These are phyloP conservation scores for Aureobasidium sp. DNA, from an alignment of 2,329 filamentous ascomycete species.

Conservation along the genomic window DNA sequence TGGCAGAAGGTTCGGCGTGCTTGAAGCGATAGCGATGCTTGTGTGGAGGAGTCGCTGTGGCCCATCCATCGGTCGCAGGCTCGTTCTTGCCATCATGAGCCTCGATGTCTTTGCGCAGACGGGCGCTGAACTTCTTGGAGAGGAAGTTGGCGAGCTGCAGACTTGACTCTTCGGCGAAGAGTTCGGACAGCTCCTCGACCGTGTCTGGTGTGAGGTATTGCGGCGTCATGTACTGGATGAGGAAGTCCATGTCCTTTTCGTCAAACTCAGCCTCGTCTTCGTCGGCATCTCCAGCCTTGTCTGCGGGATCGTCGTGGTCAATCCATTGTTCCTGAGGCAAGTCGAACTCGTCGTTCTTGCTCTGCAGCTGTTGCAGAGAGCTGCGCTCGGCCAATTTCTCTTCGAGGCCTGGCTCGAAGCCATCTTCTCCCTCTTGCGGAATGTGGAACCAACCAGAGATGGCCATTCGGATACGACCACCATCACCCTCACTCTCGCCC, in stretches of 20 bases:
- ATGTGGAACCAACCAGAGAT: conserved; percentile 99
- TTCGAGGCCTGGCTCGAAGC: conserved; percentile 79
- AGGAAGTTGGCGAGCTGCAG: conserved; percentile 75
- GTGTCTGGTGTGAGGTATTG: conserved; percentile 89
- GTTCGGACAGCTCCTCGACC: conserved; percentile 67
- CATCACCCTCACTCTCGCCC: conserved; percentile 54
- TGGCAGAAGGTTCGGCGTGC: conserved; percentile 34
- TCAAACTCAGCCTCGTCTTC: conserved; percentile 52
- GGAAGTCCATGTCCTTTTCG: conserved; percentile 74
- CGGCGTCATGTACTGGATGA: conserved; percentile 82
- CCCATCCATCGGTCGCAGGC: conserved; percentile 27
- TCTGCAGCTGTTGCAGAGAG: conserved; percentile 84
- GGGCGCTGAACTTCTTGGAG: conserved; percentile 63
- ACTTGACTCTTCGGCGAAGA: conserved; percentile 75
- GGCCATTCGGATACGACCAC: conserved; percentile 82
- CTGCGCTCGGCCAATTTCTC: conserved; percentile 83
- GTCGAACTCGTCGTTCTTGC: conserved; percentile 84
- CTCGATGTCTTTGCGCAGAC: conserved; percentile 60
- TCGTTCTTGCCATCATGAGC: conserved; percentile 12
- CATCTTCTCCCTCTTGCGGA: conserved; percentile 86
- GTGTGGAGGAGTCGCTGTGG: conserved; percentile 68
- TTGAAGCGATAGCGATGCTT: conserved; percentile 90
- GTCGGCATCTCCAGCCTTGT: conserved; percentile 56
- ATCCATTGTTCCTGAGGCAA: conserved; percentile 58
- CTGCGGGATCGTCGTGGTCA: conserved; percentile 40